Evolutionary conservation across 2,329 filamentous ascomycete genomes (phyloP), one percentile per base, ranked within the genome.

Genomic region (Cladosporium colombiae): DNA sequence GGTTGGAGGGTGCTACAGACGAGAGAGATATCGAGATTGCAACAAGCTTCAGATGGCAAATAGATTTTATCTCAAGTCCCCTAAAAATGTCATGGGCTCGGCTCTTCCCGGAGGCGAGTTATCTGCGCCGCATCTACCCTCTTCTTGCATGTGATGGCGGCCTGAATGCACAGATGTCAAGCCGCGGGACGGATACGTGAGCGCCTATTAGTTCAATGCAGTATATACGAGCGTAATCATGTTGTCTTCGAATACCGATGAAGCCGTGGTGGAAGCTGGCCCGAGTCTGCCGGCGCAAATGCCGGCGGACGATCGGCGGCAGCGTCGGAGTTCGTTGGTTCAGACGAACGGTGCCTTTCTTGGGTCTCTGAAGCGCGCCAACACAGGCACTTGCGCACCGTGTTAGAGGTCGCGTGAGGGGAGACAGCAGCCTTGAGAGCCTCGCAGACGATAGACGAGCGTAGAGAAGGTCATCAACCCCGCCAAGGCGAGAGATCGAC

Each of bases 401-500:
- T 55, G 29, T 25, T 21, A 31, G 29, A 37, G 31, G 33, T 62
- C 60, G 60, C 60, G 50, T 63, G 50, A 63, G 60, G 23, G 60
- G 49, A 27, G 37, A 56, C 25, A 16, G 37, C 14, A n/a, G 16
- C 37, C 33, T 35, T 35, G 33, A 35, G 33, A n/a, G 18, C 18
- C 37, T 44, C 37, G 16, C 37, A 2, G 25, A 52, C 60, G n/a
- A 29, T 31, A 63, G 49, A 56, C 60, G 35, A 63, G 60, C 50
- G 49, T 55, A 63, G 46, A 35, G 55, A 63, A 63, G 60, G 50
- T 63, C 60, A 56, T 56, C 60, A 44, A 46, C 50, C 23, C 60
- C 49, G 50, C 49, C 60, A 56, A 63, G 60, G 60, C 59, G 25
- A 55, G 44, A 62, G 59, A 62, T 62, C 59, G 31, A 29, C 59